These are phyloP conservation scores for Plasmodium fragile DNA, from an alignment of 169 alveolate species.

Conservation along the genomic window DNA sequence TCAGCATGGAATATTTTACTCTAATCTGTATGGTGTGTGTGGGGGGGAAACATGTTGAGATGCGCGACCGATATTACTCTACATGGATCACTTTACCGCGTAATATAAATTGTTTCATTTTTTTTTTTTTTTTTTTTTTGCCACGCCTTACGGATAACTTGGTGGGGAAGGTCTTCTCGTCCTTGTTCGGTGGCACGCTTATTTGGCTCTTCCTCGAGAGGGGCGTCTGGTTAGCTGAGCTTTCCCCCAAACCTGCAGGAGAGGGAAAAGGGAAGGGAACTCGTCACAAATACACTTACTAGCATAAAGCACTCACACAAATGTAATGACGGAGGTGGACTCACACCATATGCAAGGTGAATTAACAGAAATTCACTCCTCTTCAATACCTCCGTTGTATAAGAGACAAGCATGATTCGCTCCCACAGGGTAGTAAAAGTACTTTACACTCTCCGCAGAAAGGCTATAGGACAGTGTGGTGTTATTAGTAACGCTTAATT, in stretches of 20 bases:
- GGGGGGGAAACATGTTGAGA: neutral
- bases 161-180: conserved; percentile 29
- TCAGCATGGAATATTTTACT: conserved; percentile 28
- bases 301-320: neutral
- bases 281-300: neutral
- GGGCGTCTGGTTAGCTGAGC: conserved; percentile 22
- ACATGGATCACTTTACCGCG: neutral
- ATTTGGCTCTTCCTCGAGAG: conserved; percentile 51
- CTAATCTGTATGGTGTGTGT: neutral
- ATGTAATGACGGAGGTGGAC: neutral
- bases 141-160: conserved; percentile 29
- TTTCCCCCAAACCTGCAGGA: conserved; percentile 36
- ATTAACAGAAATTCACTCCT: neutral
- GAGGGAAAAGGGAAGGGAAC: neutral
- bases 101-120: neutral
- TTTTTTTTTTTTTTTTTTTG: neutral
- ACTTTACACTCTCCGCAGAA: conserved; percentile 66
- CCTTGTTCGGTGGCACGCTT: conserved; percentile 30
- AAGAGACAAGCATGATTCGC: conserved; percentile 68
- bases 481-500: conserved; percentile 69
- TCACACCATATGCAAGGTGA: neutral
- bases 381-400: conserved; percentile 74
- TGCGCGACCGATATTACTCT: neutral
- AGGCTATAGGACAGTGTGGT: conserved; percentile 78
- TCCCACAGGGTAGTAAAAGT: conserved; percentile 83